phyloP scores from a whole-genome alignment of 768 basidiomycete species.

The Leccinum rimulosum region DNA sequence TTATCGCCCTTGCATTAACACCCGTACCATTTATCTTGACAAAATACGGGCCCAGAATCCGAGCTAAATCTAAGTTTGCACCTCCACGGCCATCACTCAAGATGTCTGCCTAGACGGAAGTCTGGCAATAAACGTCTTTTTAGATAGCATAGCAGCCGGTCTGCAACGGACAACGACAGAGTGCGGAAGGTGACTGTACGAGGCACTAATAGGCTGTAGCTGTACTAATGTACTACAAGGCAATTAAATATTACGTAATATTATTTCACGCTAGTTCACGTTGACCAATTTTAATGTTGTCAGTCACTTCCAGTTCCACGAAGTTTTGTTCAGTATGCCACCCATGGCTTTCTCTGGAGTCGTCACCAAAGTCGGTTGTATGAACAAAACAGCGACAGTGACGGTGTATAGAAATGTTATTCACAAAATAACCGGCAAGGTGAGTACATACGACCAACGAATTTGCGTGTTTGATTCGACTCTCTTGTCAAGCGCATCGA shows the following conservation, averaged over 20 bases:
- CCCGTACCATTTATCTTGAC: conserved; percentile 51
- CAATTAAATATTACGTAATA: neutral
- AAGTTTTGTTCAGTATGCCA: conserved; percentile 48
- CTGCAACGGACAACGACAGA: neutral
- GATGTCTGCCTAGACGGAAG: conserved; percentile 7
- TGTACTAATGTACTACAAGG: too few species aligned
- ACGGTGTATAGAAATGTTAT: conserved; percentile 71
- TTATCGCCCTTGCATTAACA: conserved; percentile 47
- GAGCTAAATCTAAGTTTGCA: conserved; percentile 43
- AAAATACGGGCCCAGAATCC: conserved; percentile 43
- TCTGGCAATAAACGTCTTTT: neutral
- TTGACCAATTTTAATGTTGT: too few species aligned
- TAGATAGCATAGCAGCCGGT: neutral
- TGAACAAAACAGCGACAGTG: conserved; percentile 85
- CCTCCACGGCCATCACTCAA: conserved; percentile 25
- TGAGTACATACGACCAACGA: conserved; percentile 30
- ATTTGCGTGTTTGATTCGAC: neutral
- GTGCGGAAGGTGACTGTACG: too few species aligned
- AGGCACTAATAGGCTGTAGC: too few species aligned
- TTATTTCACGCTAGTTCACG: neutral
- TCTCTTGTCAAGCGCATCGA: conserved; percentile 57
- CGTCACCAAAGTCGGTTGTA: conserved; percentile 78
- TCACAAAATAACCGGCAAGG: conserved; percentile 79
- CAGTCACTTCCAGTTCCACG: neutral
- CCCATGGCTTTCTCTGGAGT: conserved; percentile 73